Evolutionary conservation across 1,139 yeast genomes (phyloP).

Genomic region (Yamadazyma conglobata): DNA sequence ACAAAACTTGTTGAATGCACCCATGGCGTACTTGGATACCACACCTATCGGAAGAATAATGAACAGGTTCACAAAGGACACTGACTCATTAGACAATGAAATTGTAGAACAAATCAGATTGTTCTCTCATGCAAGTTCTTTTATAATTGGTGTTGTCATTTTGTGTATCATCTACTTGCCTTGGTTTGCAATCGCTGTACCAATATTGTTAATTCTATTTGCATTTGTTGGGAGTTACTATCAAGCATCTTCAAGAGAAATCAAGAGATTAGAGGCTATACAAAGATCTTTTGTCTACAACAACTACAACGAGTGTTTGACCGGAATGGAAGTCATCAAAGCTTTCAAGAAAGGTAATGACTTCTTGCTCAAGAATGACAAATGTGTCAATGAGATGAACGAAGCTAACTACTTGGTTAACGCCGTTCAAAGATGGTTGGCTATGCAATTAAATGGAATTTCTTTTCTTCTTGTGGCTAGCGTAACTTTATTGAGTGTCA

Average conservation of each 20-base stretch:
- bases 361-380: slow-evolving; percentile 50
- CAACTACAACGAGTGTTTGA: slow-evolving; percentile 70
- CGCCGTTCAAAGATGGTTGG: slow-evolving; percentile 79
- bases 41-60: slow-evolving; percentile 61
- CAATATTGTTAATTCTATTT: slow-evolving; percentile 43
- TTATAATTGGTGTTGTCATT: slow-evolving; percentile 59
- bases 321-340: slow-evolving; percentile 69
- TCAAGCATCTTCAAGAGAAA: slow-evolving; percentile 37
- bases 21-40: slow-evolving; percentile 57
- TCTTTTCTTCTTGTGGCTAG: slow-evolving; percentile 49
- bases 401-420: slow-evolving; percentile 67
- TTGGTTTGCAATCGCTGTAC: slow-evolving; percentile 41
- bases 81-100: slow-evolving; percentile 78
- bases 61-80: slow-evolving; percentile 72
- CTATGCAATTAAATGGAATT: slow-evolving; percentile 59
- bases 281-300: slow-evolving; percentile 43
- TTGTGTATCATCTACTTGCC: slow-evolving; percentile 71
- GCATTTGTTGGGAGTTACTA: slow-evolving; percentile 56
- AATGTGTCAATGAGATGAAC: slow-evolving; percentile 58
- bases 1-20: slow-evolving; percentile 28
- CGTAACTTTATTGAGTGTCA: slow-evolving; percentile 60
- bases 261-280: slow-evolving; percentile 41
- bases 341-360: slow-evolving; percentile 51
- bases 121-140: slow-evolving; percentile 47
- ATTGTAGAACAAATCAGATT: slow-evolving; percentile 57